Evolutionary conservation across 306 rosid species (phyloP), one percentile per base, ranked within the genome.

Genomic region (Senna siamea): DNA sequence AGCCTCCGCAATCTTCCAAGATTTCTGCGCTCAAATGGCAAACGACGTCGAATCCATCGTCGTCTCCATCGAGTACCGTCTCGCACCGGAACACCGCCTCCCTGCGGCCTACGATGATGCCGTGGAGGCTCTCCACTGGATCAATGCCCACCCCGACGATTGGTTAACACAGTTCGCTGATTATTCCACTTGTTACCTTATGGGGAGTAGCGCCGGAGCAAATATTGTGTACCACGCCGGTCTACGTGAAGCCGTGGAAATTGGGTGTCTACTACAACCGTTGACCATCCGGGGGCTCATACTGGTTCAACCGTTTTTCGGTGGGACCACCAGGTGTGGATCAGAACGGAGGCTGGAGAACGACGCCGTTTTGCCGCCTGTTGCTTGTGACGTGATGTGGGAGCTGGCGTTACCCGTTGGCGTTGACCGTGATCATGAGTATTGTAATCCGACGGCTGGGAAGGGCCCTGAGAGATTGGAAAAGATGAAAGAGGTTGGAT

Each of bases 91-190:
- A 74, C 86, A 89, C 38, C 82, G 83, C 4, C 83, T 80, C 23
- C 87, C 89, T 1, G 83, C 86, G 1, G 89, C 93, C 0, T 88
- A 82, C 7, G 93, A 86, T 0, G 90, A 84, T 71, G 90, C 85
- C 1, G 20, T 80, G 75, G 89, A 88, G 18, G 87, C 93, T 53
- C 70, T 88, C 58, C 87, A 78, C 70, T 82, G 86, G 81, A 80
- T 86, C 59, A 78, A 60, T 82, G 37, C 85, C 62, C 51, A 63
- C 47, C 58, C 2, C 2, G 83, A 87, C 38, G 81, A 59, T 7
- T 87, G 91, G 91, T 13, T 89, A 4, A 67, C 5, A n/a, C n/a
- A 74, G 2, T 37, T 70, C 26, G 87, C 80, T 13, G 88, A 89
- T 47, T 59, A 46, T 4, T 70, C 85, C 0, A 74, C 55, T 5